A percentile compares a stretch with the other conserved stretches of the same genome.
These are phyloP conservation scores for Yarrowia bubula DNA, from an alignment of 805 yeast species.

Conservation along the genomic window DNA sequence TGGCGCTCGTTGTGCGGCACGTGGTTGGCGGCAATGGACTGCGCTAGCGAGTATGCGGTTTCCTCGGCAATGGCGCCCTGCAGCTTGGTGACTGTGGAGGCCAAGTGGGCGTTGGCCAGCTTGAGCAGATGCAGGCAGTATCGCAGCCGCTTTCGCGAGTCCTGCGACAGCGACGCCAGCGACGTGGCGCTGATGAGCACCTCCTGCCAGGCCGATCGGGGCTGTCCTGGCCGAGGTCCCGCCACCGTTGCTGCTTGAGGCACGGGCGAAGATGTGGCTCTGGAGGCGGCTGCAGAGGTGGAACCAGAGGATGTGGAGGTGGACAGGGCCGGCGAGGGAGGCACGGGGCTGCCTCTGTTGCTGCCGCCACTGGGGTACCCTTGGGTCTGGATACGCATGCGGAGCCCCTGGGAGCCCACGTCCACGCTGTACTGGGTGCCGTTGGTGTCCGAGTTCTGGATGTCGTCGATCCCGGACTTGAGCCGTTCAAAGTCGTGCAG, in stretches of 20 bases:
- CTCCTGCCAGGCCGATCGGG: conserved; percentile 35
- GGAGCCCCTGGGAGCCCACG: conserved; percentile 14
- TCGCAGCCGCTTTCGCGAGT: conserved; percentile 70
- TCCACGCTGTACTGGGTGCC: conserved; percentile 20
- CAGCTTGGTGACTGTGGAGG: conserved; percentile 60
- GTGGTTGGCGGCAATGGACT: conserved; percentile 34
- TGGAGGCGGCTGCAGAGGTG: background rate
- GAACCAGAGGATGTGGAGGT: conserved; percentile 2
- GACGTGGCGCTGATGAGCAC: conserved; percentile 40
- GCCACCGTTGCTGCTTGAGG: background rate
- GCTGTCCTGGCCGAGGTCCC: background rate
- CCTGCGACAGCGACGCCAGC: conserved; percentile 51
- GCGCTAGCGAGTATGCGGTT: conserved; percentile 33
- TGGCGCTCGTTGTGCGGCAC: conserved; percentile 40
- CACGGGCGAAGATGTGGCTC: conserved; percentile 5
- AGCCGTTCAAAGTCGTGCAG: conserved; percentile 23
- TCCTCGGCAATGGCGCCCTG: conserved; percentile 53
- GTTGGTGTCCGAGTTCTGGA: conserved; percentile 21
- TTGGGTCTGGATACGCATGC: conserved; percentile 25
- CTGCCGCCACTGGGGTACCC: background rate
- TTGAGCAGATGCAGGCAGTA: conserved; percentile 77
- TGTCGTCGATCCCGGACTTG: conserved; percentile 24
- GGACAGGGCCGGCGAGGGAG: background rate
- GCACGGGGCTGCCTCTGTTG: conserved; percentile 20
- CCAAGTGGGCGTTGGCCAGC: conserved; percentile 75